Evolutionary conservation across 495 filamentous ascomycete genomes (phyloP), one percentile per base, ranked within the genome.

Genomic region (Penicillium cataractarum): DNA sequence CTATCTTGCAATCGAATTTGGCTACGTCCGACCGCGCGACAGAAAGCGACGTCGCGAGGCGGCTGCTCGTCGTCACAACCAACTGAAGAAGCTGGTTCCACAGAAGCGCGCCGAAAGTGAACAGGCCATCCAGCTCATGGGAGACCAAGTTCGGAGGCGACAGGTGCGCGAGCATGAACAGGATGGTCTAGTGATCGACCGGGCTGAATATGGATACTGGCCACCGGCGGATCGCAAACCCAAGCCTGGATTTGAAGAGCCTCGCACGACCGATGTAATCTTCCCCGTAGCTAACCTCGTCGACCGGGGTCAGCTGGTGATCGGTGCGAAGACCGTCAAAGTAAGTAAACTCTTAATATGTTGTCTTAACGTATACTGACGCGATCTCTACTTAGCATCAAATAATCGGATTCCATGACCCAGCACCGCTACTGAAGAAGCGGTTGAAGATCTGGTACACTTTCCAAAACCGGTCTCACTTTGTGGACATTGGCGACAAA

Each of bases 341-440:
- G 79, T 80, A 56, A 69, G 4, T 22, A 44, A 37, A 6, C 22
- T 17, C 31, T 55, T 58, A n/a, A n/a, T n/a, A n/a, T n/a, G n/a
- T n/a, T n/a, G n/a, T n/a, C n/a, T n/a, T n/a, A n/a, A n/a, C n/a
- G n/a, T n/a, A n/a, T n/a, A 40, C 61, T 74, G 52, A 74, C 53
- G 48, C 31, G 21, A 13, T 42, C 67, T 24, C 17, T 26, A 40
- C 55, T 19, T 70, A 81, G 83, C 80, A 80, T 58, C 72, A 83
- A 65, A 74, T 86, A 17, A 65, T 84, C 6, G 85, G 84, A 3
- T 87, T 87, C 68, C 75, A 86, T 67, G 84, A 87, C 57, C 84
- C 84, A 9, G 82, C 81, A 12, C 84, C 85, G 12, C 70, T 81
- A 27, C 67, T 76, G 40, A 74, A 72, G 26, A 87, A 87, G 72